A percentile compares a stretch with the other conserved stretches of the same genome.
Evolutionary conservation across 306 rosid genomes (phyloP).

Genomic region (Dalbergia cochinchinensis): DNA sequence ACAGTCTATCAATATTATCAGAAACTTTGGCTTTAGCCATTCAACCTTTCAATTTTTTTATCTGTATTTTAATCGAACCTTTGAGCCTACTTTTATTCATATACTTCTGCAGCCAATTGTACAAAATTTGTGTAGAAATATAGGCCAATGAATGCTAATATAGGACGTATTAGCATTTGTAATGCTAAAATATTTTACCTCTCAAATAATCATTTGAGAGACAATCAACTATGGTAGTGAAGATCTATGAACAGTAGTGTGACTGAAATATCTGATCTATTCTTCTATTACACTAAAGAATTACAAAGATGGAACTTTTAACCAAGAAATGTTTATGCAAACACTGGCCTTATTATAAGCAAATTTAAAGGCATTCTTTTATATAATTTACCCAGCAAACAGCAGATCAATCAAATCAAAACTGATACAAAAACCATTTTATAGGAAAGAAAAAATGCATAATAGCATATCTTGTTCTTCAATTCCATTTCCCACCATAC

Average conservation of each 20-base stretch:
- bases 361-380: neutral
- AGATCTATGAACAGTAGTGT: constrained; percentile 1
- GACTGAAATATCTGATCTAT: constrained; percentile 30
- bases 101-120: constrained; percentile 1
- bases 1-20: constrained; percentile 18
- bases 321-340: constrained; percentile 17
- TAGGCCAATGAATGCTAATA: constrained; percentile 18
- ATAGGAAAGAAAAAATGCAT: neutral
- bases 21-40: constrained; percentile 21
- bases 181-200: neutral
- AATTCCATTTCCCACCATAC: constrained; percentile 29
- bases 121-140: neutral
- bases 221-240: constrained; percentile 15
- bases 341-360: constrained; percentile 4
- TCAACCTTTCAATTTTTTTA: neutral
- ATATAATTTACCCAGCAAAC: no score
- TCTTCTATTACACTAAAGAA: neutral
- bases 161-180: constrained; percentile 25
- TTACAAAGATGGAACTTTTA: neutral
- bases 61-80: no score
- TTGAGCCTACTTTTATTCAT: constrained; percentile 3
- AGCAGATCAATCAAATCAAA: no score
- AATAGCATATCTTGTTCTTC: constrained; percentile 5
- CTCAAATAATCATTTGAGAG: constrained; percentile 10
- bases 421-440: no score